Base-by-base conservation (phyloP, 345 rosid genomes). In the Eucalyptus polybractea region DNA sequence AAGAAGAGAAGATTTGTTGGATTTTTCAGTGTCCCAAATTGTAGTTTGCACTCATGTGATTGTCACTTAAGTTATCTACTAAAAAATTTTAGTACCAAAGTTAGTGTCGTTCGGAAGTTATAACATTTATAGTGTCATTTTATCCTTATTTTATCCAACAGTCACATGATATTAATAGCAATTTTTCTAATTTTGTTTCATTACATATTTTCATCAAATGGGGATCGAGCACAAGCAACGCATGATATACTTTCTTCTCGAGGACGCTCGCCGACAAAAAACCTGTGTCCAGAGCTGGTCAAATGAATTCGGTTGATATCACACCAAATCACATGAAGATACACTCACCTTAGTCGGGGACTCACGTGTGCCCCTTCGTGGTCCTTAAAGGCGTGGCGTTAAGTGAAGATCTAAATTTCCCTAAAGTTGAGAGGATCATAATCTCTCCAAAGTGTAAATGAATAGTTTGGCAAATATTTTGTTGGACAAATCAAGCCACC, bases 71-170 rank as follows among this genome's bases (percentile, higher is more conserved):
- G 58, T 53, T 3, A 53, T 53, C 5, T 1, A 53, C 0, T 53
- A 53, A 53, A 53, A 7, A 53, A 19, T 1, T 19, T 53, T 53
- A 53, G 10, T 53, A 19, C 56, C 0, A 53, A 19, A 53, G 24
- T 19, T 53, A 53, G 0, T 0, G 5, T 1, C 0, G 0, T 3
- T 0, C 2, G 10, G 0, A 53, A 53, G 5, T 53, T 19, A 53
- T 53, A 19, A 1, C 58, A 53, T 0, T 53, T 53, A 53, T 53
- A 19, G 1, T 19, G 58, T 21, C 24, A 53, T 53, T 53, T 53
- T 53, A n/a, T 0, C 24, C 10, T 1, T 29, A n/a, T n/a, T n/a
- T 65, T 65, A 16, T 65, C 40, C 40, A 13, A 2, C 0, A 65
- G 0, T 62, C 31, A 27, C 69, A 0, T 27, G 33, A 27, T 27